Percentiles rank a stretch among this genome's conserved stretches.
phyloP scores from a whole-genome alignment of 2,329 filamentous ascomycete genomes.

The Colletotrichum cordylinicola region DNA sequence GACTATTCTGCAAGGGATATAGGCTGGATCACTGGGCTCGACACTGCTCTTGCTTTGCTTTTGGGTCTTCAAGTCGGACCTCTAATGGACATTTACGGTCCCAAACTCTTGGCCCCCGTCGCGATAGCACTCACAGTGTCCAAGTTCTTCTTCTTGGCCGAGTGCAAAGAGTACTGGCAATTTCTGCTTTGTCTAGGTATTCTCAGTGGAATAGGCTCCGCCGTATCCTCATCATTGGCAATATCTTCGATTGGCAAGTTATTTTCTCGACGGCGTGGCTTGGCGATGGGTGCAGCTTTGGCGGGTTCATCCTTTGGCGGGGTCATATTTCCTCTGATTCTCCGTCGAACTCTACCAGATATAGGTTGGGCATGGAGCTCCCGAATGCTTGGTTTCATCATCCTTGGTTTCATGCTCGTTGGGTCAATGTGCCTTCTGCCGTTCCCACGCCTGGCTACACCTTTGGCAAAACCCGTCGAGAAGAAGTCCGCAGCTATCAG shows the following conservation, averaged over 20 bases:
- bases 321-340: conserved; percentile 37
- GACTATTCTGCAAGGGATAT: conserved; percentile 46
- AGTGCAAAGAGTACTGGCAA: conserved; percentile 52
- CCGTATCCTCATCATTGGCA: conserved; percentile 39
- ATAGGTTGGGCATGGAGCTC: conserved; percentile 36
- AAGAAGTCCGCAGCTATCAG: conserved; percentile 36
- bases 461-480: background rate
- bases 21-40: conserved; percentile 53
- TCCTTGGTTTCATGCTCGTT: conserved; percentile 29
- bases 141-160: conserved; percentile 49
- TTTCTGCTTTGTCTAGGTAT: conserved; percentile 39
- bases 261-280: conserved; percentile 25
- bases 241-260: conserved; percentile 35
- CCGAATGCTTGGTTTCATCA: conserved; percentile 31
- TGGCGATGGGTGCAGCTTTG: conserved; percentile 28
- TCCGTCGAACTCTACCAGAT: conserved; percentile 29
- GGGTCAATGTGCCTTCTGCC: conserved; percentile 39
- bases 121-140: conserved; percentile 40
- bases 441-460: conserved; percentile 24
- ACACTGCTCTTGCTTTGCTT: conserved; percentile 48
- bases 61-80: conserved; percentile 53
- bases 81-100: conserved; percentile 52
- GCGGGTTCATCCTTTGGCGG: conserved; percentile 29
- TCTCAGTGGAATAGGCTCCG: conserved; percentile 45
- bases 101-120: conserved; percentile 40